A percentile compares a stretch with the other conserved stretches of the same genome.
Conservation (phyloP, 2,329 filamentous ascomycete genomes). For the Calonectria pseudoreteaudii region DNA sequence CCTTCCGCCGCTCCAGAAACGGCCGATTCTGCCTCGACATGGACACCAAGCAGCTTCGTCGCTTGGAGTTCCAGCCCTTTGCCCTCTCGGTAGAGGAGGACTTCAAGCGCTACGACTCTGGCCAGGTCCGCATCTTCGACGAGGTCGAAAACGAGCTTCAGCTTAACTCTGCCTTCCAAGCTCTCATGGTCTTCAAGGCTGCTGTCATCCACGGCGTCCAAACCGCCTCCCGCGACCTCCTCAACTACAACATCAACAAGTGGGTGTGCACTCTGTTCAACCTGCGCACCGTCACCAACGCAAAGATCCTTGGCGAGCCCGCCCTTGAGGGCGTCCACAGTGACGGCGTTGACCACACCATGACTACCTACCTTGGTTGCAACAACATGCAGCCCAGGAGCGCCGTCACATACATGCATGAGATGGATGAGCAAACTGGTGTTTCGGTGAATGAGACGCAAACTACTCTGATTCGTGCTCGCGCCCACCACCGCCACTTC, state of each 20-base stretch:
- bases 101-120: conserved; percentile 45
- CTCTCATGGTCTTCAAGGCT: conserved; percentile 45
- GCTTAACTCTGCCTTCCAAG: conserved; percentile 45
- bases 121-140: conserved; percentile 39
- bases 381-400: conserved; percentile 43
- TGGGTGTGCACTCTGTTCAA: conserved; percentile 44
- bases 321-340: conserved; percentile 47
- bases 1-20: conserved; percentile 38
- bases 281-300: conserved; percentile 40
- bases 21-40: conserved; percentile 42
- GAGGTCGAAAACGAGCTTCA: conserved; percentile 43
- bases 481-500: conserved; percentile 40
- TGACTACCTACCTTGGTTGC: conserved; percentile 44
- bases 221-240: conserved; percentile 28
- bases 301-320: conserved; percentile 41
- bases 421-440: conserved; percentile 38
- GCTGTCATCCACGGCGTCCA: conserved; percentile 39
- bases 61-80: conserved; percentile 44
- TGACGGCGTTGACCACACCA: conserved; percentile 46
- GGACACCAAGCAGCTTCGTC: conserved; percentile 35
- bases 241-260: conserved; percentile 41
- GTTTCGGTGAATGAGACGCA: conserved; percentile 35
- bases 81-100: conserved; percentile 42
- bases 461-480: conserved; percentile 33
- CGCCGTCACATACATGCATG: conserved; percentile 44